phyloP scores from a whole-genome alignment of 345 rosid species.

The Lepidium didymum region DNA sequence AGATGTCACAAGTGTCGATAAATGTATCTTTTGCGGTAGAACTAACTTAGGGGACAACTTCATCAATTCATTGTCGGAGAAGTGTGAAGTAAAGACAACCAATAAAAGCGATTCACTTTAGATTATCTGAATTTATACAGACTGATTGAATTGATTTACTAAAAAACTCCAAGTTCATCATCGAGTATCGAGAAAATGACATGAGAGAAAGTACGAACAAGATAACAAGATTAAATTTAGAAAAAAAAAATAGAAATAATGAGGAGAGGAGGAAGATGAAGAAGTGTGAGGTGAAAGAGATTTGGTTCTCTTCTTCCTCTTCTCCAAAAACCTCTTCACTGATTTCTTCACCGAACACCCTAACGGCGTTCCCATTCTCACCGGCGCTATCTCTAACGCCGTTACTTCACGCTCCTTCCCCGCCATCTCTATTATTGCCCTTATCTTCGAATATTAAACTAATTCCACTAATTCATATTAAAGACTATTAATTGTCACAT shows the following conservation, averaged over 20 bases:
- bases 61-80: not conserved
- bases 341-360: constrained; percentile 22
- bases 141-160: not conserved
- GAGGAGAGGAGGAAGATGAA: constrained; percentile 24
- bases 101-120: not conserved
- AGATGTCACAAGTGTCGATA: no score
- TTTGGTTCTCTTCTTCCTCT: constrained; percentile 26
- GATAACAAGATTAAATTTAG: not conserved
- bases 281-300: not conserved
- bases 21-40: not conserved
- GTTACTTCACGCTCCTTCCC: constrained; percentile 13
- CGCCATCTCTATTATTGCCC: constrained; percentile 25
- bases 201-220: not conserved
- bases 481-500: no score
- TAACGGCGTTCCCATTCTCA: constrained; percentile 12
- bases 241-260: not conserved
- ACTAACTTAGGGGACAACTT: not conserved
- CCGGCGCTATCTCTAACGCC: constrained; percentile 3
- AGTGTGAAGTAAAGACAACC: not conserved
- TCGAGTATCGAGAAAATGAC: constrained; percentile 13
- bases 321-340: constrained; percentile 23
- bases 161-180: constrained; percentile 14
- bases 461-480: no score
- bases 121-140: not conserved
- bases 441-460: constrained; percentile 3